phyloP scores from a whole-genome alignment of 2,329 filamentous ascomycete genomes.

The Clarireedia homoeocarpa region DNA sequence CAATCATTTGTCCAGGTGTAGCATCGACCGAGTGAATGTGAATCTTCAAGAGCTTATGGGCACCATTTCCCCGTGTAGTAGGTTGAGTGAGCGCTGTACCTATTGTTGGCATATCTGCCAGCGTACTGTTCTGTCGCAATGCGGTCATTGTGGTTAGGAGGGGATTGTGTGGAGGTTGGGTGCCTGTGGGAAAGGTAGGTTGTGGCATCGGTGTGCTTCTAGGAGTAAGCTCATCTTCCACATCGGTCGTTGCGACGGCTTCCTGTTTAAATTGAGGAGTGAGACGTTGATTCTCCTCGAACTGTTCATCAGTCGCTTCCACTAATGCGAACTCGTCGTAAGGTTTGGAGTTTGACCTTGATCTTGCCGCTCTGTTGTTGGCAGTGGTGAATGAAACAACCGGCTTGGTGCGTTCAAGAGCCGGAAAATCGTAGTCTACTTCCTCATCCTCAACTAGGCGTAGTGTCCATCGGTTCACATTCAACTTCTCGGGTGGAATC shows the following conservation, averaged over 20 bases:
- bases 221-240: constrained; percentile 38
- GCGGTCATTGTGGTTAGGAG: constrained; percentile 49
- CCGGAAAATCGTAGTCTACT: constrained; percentile 77
- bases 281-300: constrained; percentile 57
- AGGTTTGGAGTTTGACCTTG: constrained; percentile 63
- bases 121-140: constrained; percentile 44
- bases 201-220: constrained; percentile 22
- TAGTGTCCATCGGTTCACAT: constrained; percentile 76
- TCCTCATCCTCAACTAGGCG: constrained; percentile 81
- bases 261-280: constrained; percentile 61
- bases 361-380: constrained; percentile 57
- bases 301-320: constrained; percentile 60
- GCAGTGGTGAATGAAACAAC: constrained; percentile 75
- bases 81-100: constrained; percentile 24
- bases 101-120: constrained; percentile 49
- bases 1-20: constrained; percentile 65
- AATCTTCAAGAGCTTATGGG: constrained; percentile 63
- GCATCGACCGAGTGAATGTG: constrained; percentile 64
- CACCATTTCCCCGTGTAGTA: constrained; percentile 38
- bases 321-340: constrained; percentile 80
- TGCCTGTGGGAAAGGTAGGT: constrained; percentile 29
- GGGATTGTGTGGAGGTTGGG: constrained; percentile 41
- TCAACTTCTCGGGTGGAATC: constrained; percentile 56
- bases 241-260: constrained; percentile 30
- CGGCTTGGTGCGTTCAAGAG: constrained; percentile 64